Base-by-base conservation (phyloP, 2,329 filamentous ascomycete genomes). In the Fusarium abutilonis region DNA sequence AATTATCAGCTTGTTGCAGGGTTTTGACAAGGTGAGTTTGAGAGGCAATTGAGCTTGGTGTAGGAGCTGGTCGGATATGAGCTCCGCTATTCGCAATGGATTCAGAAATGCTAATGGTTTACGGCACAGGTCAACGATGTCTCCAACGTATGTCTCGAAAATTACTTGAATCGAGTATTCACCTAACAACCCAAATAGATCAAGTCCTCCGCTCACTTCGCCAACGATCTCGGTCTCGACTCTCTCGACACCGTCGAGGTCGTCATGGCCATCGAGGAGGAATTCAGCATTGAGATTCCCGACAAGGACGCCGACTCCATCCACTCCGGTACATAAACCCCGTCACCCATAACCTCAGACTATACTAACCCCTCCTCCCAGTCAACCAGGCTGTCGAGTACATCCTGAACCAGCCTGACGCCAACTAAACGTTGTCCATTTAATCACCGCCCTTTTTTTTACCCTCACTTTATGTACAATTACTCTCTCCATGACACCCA, bases 231-330 rank as follows among this genome's bases (percentile, higher is more conserved):
- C 66, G 95, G 93, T 68, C 84, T 99, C 73, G 95, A 99, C 83
- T 96, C 91, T 81, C 86, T 99, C 79, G 95, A 99, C 79, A 97
- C 95, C 65, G 95, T 99, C 66, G 95, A 99, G 85, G 95, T 99
- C 69, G 95, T 99, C 73, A 99, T 99, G 95, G 95, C 95, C 69
- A 98, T 99, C 80, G 95, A 99, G 86, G 95, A 99, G 81, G 83
- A 88, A 74, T 87, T 88, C 75, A 86, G 92, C 89, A 95, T 97
- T 78, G 93, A 97, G 86, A 97, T 97, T 74, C 93, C 93, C 71
- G 93, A 97, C 82, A 97, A 97, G 87, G 92, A 97, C 76, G 93
- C 93, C 69, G 93, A 97, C 79, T 84, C 85, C 68, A 96, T 97
- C 79, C 92, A 95, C 86, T 96, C 92, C 74, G 89, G 93, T 96